phyloP scores from a whole-genome alignment of 106 monocot genomes.

The Iris macrosiphon region DNA sequence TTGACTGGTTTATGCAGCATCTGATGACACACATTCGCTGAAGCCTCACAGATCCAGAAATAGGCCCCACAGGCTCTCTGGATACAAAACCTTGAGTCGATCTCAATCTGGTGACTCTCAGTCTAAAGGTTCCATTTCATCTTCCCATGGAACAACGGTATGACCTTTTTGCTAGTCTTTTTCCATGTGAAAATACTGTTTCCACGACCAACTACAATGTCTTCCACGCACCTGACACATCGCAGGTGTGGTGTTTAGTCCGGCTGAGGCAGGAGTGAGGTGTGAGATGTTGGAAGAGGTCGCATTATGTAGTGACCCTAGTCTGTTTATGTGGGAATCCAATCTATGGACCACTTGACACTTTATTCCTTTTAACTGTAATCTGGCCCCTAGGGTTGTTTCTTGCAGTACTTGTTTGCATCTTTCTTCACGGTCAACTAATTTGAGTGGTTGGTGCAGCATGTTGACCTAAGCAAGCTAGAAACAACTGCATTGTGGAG shows the following conservation, averaged over 20 bases:
- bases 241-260: neutral
- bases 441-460: slow-evolving; percentile 29
- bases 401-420: neutral
- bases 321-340: neutral
- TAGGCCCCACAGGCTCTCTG: slow-evolving; percentile 33
- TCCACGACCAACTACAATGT: neutral
- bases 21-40: slow-evolving; percentile 42
- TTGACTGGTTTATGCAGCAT: no score
- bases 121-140: slow-evolving; percentile 43
- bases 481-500: slow-evolving; percentile 66
- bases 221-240: neutral
- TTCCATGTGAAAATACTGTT: neutral
- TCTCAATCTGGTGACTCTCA: slow-evolving; percentile 50
- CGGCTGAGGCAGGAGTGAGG: neutral
- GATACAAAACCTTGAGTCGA: slow-evolving; percentile 25
- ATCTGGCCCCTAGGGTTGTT: neutral
- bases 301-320: neutral
- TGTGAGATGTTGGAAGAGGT: neutral
- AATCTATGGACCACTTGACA: neutral
- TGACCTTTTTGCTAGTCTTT: slow-evolving; percentile 1
- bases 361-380: neutral
- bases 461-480: slow-evolving; percentile 75
- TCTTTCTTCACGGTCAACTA: neutral
- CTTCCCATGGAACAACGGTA: slow-evolving; percentile 43
- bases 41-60: slow-evolving; percentile 41